Evolutionary conservation across 768 basidiomycete species (phyloP).

Genomic region (button mushroom (Agaricus bisporus)): DNA sequence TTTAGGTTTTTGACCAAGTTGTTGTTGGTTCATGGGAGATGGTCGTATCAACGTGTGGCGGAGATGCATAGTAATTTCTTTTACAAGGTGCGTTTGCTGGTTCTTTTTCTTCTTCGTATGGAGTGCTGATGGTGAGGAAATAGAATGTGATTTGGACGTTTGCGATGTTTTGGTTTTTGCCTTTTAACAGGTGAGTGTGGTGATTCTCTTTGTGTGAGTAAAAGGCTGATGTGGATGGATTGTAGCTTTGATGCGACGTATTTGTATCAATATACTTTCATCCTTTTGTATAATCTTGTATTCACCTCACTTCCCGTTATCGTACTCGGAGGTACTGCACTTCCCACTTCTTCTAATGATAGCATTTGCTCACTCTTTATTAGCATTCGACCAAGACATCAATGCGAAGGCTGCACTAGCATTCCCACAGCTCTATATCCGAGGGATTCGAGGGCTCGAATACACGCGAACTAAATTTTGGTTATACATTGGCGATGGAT

Average conservation of each 20-base stretch:
- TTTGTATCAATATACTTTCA: slow-evolving; percentile 91
- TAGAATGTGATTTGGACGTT: slow-evolving; percentile 92
- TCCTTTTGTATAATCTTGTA: slow-evolving; percentile 83
- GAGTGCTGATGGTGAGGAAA: not conserved
- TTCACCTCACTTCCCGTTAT: slow-evolving; percentile 95
- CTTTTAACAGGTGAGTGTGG: slow-evolving; percentile 67
- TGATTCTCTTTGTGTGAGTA: slow-evolving; percentile 11
- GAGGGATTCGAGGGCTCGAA: slow-evolving; percentile 89
- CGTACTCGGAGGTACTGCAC: slow-evolving; percentile 68
- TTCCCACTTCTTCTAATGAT: not conserved
- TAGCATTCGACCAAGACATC: slow-evolving; percentile 91
- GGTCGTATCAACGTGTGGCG: slow-evolving; percentile 94
- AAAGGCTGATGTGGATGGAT: not conserved
- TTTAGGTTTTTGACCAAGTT: slow-evolving; percentile 92
- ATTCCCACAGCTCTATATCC: slow-evolving; percentile 92
- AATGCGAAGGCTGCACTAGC: slow-evolving; percentile 85
- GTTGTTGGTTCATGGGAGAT: slow-evolving; percentile 89
- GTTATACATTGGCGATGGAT: slow-evolving; percentile 90
- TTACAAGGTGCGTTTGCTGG: slow-evolving; percentile 68
- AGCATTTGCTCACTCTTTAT: not conserved
- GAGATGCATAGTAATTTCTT: slow-evolving; percentile 99
- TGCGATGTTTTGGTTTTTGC: slow-evolving; percentile 90
- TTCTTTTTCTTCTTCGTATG: not conserved
- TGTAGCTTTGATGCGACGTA: slow-evolving; percentile 89
- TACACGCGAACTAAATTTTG: slow-evolving; percentile 92